Base-by-base conservation (phyloP, 768 basidiomycete species). In the Mycena sanguinolenta region DNA sequence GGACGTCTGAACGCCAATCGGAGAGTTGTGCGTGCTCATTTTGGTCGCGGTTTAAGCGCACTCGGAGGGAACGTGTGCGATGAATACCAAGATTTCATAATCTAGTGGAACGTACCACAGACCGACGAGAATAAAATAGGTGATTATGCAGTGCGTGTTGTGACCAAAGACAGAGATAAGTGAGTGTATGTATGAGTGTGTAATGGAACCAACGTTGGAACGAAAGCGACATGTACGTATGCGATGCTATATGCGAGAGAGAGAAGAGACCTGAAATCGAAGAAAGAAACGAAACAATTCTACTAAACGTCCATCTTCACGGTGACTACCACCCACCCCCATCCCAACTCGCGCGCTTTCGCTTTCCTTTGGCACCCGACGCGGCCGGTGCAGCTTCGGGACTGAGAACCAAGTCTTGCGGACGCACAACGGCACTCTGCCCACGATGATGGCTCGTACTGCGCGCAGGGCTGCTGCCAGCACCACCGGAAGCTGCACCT, bases 341-440 rank as follows among this genome's bases (percentile, higher is more conserved):
- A 73, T 86, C 85, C 85, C 84, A 86, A 74, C 84, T 86, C 21
- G 81, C 81, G 72, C 85, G 79, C 79, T 85, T 86, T 65, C 83
- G 74, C 77, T 84, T 84, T 4, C 72, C 72, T 58, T 70, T 73
- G 27, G 44, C 64, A 0, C 58, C 64, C 10, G 32, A 34, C 8
- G 34, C 42, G 5, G 61, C 50, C 10, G 67, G 27, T 23, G 38
- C 27, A 0, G 44, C 2, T 13, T 73, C 79, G 32, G 76, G 59
- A 67, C 67, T 70, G 62, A 82, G 44, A 16, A 82, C 69, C 65
- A 84, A 63, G 70, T 84, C 84, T 77, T 82, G 82, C 19, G 84
- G 84, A 67, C 82, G 81, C 39, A 85, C 83, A 25, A 63, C 60
- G 3, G 81, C 82, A 69, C 84, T 86, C 77, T 84, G 83, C 17